Evolutionary conservation across 2,329 filamentous ascomycete species (phyloP), one percentile per base, ranked within the genome.

Genomic region (Ilyonectria destructans): DNA sequence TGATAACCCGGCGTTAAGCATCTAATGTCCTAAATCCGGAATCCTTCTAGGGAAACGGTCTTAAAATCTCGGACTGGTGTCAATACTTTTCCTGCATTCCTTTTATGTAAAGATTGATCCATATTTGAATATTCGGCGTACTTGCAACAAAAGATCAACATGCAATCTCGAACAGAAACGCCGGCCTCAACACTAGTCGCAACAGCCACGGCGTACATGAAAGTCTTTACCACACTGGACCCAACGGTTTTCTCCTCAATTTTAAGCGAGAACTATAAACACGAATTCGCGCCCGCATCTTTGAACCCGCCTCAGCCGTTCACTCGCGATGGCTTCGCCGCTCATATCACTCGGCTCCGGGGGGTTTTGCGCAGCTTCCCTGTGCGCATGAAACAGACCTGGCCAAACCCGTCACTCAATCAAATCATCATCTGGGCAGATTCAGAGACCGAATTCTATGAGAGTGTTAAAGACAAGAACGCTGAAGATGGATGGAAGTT

Each of bases 361-460:
- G 35, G 23, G 10, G 37, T 56, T 21, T 23, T 56, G 33, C 33
- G 35, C 33, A 40, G 33, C 19, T 56, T 56, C 35, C 54, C 54
- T 13, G 21, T 56, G 33, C 54, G 54, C n/a, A 56, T 29, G n/a
- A 56, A 56, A 12, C 33, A 56, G 35, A 26, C 54, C 4, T 56
- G 54, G 54, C 54, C 54, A 0, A 56, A 56, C 35, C 33, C 54
- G 13, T 40, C 35, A 10, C 35, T 56, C 33, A 56, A 56, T 13
- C 54, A 56, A 15, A 33, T 56, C n/a, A n/a, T 40, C 17, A 23
- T 56, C 21, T 56, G 54, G 54, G 35, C 54, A 21, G 52, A 56
- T 10, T 56, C 52, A 4, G 52, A 56, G 35, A 56, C 52, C 10
- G 15, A 23, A 1, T 56, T 56, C 13, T 19, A 56, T n/a, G 52